Evolutionary conservation across 2,329 filamentous ascomycete species (phyloP), one percentile per base, ranked within the genome.

Genomic region (Epichloe bromicola): DNA sequence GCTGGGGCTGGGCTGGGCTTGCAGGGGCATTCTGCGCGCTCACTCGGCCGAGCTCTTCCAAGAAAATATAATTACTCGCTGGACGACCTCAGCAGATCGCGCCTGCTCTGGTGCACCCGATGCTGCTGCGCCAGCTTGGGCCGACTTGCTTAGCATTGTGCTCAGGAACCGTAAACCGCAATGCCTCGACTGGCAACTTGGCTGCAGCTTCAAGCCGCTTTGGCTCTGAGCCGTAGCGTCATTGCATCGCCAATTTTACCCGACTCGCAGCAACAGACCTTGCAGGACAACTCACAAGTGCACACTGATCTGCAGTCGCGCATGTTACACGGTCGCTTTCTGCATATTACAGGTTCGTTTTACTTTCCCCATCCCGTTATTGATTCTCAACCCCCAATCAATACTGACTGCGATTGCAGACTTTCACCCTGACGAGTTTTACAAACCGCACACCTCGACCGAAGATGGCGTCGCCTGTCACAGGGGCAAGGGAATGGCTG

Each of bases 341-440:
- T 95, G 63, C 88, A 95, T 68, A 86, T 95, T 59, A 93, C 88
- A 69, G 89, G 88, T 91, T 71, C 55, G 75, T 65, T 55, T 40
- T 49, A n/a, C 12, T 11, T 36, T 26, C 36, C 44, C 41, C 17
- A 49, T 23, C 8, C 10, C 30, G 30, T 10, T 11, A 11, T 30
- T 30, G 8, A 30, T 11, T 30, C 30, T 10, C 48, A 46, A 6
- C 40, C 39, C 39, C 14, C 38, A 17, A 42, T 17, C 7, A 40
- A 43, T 36, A 33, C 51, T 56, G 19, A 54, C 52, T 30, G 12
- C 30, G 11, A 14, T 11, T 48, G 26, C 59, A 95, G 93, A 98
- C 70, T 78, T 97, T 59, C 93, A 98, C 62, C 88, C 89, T 45
- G 93, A 98, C 66, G 79, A 80, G 42, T 86, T 87, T 68, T 98